Conservation (phyloP, 163 green algal genomes). For the Scenedesmus sp. region DNA sequence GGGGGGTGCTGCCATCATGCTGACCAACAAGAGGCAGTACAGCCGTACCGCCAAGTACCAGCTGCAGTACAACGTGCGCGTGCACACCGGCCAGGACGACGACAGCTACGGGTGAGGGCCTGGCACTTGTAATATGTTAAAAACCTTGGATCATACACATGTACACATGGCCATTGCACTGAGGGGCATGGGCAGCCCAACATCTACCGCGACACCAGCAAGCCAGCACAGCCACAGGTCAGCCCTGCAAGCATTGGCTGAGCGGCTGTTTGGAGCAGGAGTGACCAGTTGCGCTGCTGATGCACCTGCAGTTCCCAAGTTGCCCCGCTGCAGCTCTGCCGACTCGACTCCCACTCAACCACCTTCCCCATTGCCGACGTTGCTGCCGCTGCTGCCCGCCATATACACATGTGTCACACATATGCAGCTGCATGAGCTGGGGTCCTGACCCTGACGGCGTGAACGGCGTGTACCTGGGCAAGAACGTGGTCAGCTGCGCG, state of each 20-base stretch:
- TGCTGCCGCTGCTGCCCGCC: neutral
- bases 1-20: conserved; percentile 83
- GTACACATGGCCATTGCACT: too few species aligned
- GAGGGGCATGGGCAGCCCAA: too few species aligned
- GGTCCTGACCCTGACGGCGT: conserved; percentile 65
- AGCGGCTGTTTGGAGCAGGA: neutral
- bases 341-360: neutral
- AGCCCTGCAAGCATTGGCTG: too few species aligned
- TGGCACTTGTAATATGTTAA: too few species aligned
- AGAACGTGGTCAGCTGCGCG: conserved; percentile 58
- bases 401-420: neutral
- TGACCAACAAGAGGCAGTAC: conserved; percentile 87
- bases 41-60: conserved; percentile 87
- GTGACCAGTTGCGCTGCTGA: neutral
- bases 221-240: too few species aligned
- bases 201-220: too few species aligned
- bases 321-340: neutral
- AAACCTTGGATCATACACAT: too few species aligned
- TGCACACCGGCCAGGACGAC: conserved; percentile 81
- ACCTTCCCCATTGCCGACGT: neutral
- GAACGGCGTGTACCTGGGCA: conserved; percentile 75
- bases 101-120: conserved; percentile 65
- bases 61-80: conserved; percentile 67
- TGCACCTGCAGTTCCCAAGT: neutral
- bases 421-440: conserved; percentile 64